Evolutionary conservation across 192 early-diverging fungal genomes (phyloP).

Genomic region (Dissophora ornata): DNA sequence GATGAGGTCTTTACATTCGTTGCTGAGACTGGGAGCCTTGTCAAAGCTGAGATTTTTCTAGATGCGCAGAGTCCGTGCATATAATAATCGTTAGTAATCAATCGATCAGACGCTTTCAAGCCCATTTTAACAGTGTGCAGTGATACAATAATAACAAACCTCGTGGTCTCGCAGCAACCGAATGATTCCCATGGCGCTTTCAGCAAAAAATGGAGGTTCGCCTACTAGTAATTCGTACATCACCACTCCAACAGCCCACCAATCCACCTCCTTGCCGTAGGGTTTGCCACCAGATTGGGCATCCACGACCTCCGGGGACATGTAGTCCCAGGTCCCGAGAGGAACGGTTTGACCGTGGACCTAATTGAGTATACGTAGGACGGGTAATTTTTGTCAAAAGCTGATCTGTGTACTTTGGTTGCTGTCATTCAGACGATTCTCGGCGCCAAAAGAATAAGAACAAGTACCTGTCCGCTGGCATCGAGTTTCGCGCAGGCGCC

Average conservation of each 20-base stretch:
- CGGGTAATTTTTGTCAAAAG: too few species aligned
- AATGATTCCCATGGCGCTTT: conserved; percentile 87
- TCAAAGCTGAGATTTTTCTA: conserved; percentile 81
- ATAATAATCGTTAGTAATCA: background rate
- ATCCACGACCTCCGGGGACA: conserved; percentile 94
- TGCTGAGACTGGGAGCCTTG: conserved; percentile 28
- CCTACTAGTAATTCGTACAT: conserved; percentile 88
- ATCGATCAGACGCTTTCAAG: too few species aligned
- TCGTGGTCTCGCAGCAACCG: conserved; percentile 86
- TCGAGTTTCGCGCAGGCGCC: conserved; percentile 59
- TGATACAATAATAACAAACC: conserved; percentile 55
- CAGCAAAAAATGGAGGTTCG: conserved; percentile 90
- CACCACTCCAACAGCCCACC: conserved; percentile 89
- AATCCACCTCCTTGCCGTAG: conserved; percentile 86
- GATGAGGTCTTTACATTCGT: conserved; percentile 68
- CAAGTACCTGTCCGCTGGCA: conserved; percentile 32
- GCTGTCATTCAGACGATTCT: too few species aligned
- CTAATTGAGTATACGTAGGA: too few species aligned
- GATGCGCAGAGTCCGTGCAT: background rate
- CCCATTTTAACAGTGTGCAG: too few species aligned
- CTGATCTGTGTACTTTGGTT: too few species aligned
- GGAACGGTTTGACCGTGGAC: conserved; percentile 68
- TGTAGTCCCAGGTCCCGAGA: conserved; percentile 88
- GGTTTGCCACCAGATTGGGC: conserved; percentile 78
- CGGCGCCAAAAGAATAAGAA: too few species aligned